phyloP scores from a whole-genome alignment of 1,284 basidiomycete species.

The Trametes sp. region DNA sequence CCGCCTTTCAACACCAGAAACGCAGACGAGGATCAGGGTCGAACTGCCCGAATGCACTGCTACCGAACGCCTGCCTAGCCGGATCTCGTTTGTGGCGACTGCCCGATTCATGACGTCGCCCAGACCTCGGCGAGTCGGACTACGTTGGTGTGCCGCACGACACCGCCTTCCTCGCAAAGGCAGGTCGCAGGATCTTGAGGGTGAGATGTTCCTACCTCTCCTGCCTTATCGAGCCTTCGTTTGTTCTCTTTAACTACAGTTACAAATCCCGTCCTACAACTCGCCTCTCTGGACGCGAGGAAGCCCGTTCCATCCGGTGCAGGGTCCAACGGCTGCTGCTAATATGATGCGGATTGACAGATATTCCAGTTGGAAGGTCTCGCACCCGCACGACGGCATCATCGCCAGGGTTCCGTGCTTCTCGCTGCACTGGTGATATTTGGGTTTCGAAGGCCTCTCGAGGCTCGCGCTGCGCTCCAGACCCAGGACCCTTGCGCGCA shows the following conservation, averaged over 20 bases:
- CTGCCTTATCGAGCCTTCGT: neutral
- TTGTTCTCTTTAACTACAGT: neutral
- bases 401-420: neutral
- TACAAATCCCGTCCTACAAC: neutral
- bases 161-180: neutral
- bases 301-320: neutral
- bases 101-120: slow-evolving; percentile 2
- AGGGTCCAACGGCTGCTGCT: neutral
- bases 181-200: neutral
- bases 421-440: neutral
- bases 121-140: slow-evolving; percentile 2
- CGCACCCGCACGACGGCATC: neutral
- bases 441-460: slow-evolving; percentile 1
- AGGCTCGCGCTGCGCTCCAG: neutral
- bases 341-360: neutral
- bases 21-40: neutral
- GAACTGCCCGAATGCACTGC: neutral
- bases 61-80: neutral
- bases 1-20: neutral
- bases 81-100: neutral
- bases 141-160: neutral
- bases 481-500: neutral
- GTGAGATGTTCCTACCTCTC: neutral
- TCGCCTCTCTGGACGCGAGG: neutral
- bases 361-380: neutral